phyloP scores from a whole-genome alignment of 148 eudicot species.

The Cornus kousa region DNA sequence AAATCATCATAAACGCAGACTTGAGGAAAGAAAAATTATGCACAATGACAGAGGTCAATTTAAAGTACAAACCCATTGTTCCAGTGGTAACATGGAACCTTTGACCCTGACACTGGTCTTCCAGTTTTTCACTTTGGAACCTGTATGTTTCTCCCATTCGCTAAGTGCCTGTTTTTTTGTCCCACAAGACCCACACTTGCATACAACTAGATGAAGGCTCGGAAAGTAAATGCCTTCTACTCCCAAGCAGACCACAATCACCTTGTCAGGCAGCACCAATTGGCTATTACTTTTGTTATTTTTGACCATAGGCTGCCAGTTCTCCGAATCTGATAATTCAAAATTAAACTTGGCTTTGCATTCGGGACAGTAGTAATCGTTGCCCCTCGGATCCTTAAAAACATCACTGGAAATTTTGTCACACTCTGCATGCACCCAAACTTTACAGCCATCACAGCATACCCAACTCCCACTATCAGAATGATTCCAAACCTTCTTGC shows the following conservation, averaged over 20 bases:
- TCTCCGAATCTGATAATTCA: conserved; percentile 78
- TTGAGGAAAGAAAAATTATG: neutral
- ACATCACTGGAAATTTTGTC: conserved; percentile 64
- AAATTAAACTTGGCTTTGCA: conserved; percentile 78
- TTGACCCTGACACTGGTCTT: conserved; percentile 67
- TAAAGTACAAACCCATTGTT: conserved; percentile 72
- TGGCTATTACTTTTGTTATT: conserved; percentile 38
- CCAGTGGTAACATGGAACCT: conserved; percentile 65
- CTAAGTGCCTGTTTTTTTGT: conserved; percentile 62
- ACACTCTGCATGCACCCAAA: conserved; percentile 80
- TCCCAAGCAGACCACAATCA: conserved; percentile 65
- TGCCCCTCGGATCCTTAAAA: conserved; percentile 56
- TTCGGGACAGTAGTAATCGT: conserved; percentile 78
- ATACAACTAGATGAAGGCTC: conserved; percentile 68
- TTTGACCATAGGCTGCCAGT: conserved; percentile 43
- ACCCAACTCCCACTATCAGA: conserved; percentile 74
- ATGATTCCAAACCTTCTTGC: conserved; percentile 68
- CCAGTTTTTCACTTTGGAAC: conserved; percentile 74
- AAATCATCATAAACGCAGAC: too few species aligned
- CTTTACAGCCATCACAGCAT: conserved; percentile 74
- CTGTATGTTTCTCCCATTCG: conserved; percentile 85
- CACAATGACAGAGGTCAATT: conserved; percentile 5
- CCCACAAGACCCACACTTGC: conserved; percentile 79
- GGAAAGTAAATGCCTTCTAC: conserved; percentile 76
- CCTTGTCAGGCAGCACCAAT: conserved; percentile 62